A percentile compares a stretch with the other conserved stretches of the same genome.
phyloP scores from a whole-genome alignment of 495 filamentous ascomycete genomes.

The Friedmanniomyces endolithicus region DNA sequence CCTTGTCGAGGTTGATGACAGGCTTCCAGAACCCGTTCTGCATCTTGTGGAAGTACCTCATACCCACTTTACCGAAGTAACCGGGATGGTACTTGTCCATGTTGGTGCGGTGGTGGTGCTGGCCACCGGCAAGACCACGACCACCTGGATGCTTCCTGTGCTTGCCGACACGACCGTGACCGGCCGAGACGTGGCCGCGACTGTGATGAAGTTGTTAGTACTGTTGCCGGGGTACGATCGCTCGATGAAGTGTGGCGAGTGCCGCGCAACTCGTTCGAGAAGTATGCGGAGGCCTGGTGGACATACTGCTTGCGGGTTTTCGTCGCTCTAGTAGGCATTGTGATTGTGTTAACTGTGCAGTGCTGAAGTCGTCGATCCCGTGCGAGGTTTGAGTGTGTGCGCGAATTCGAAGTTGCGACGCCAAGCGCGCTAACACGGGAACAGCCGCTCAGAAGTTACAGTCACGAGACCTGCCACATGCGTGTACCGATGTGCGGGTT shows the following conservation, averaged over 20 bases:
- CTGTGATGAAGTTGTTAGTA: conserved; percentile 32
- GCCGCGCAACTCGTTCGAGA: not conserved
- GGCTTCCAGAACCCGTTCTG: conserved; percentile 88
- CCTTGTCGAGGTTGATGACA: conserved; percentile 83
- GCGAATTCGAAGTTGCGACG: not conserved
- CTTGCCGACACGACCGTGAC: conserved; percentile 85
- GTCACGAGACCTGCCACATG: not conserved
- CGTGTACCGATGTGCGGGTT: no score
- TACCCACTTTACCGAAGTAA: conserved; percentile 98
- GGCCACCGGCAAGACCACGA: conserved; percentile 92
- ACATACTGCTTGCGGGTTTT: conserved; percentile 79
- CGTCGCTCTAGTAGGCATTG: conserved; percentile 71
- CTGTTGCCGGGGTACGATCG: not conserved
- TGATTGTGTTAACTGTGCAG: conserved; percentile 23
- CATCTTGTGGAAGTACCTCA: conserved; percentile 89
- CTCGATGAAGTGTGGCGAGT: not conserved
- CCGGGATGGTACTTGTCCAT: conserved; percentile 89
- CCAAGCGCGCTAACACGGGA: not conserved
- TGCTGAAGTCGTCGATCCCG: not conserved
- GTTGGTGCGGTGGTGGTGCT: conserved; percentile 76
- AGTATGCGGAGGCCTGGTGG: conserved; percentile 16
- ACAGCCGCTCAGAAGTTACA: not conserved
- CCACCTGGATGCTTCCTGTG: conserved; percentile 90
- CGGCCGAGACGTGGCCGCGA: conserved; percentile 90
- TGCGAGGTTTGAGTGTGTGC: not conserved